Percentiles rank a stretch among this genome's conserved stretches.
phyloP scores from a whole-genome alignment of 176 grass and related monocot genomes.

The Zizania latifolia region DNA sequence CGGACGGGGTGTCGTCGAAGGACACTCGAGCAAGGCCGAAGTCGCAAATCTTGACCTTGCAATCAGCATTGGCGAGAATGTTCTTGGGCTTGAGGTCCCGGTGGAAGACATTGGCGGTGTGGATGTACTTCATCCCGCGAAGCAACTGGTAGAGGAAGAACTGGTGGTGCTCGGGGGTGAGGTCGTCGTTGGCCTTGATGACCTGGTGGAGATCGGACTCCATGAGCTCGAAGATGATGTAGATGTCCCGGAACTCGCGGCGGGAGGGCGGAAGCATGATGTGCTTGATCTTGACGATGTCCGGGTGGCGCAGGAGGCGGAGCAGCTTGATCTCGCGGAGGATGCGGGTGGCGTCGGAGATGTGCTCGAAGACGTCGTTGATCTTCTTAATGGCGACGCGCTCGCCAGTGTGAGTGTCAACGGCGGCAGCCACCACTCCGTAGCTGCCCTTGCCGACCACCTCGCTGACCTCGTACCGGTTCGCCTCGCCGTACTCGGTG shows the following conservation, averaged over 20 bases:
- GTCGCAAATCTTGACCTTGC: constrained; percentile 82
- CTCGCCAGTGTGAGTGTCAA: constrained; percentile 58
- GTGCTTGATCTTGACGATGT: constrained; percentile 77
- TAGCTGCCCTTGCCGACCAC: constrained; percentile 86
- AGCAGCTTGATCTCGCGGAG: constrained; percentile 82
- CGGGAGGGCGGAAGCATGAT: constrained; percentile 77
- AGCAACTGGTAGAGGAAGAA: constrained; percentile 84
- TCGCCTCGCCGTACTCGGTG: constrained; percentile 72
- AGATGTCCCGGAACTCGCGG: constrained; percentile 72
- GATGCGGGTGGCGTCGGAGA: constrained; percentile 77
- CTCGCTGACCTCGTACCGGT: constrained; percentile 54
- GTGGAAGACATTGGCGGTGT: constrained; percentile 72
- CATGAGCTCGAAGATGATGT: constrained; percentile 78
- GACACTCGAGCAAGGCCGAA: constrained; percentile 81
- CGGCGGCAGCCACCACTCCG: constrained; percentile 59
- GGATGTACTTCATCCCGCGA: constrained; percentile 68
- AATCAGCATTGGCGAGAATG: constrained; percentile 72
- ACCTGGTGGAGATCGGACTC: constrained; percentile 84
- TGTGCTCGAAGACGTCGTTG: constrained; percentile 74
- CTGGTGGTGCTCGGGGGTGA: constrained; percentile 64
- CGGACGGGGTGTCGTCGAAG: constrained; percentile 66
- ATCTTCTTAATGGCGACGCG: constrained; percentile 76
- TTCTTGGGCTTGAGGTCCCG: constrained; percentile 84
- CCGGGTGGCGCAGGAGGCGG: constrained; percentile 63
- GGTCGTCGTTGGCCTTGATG: constrained; percentile 73